phyloP scores from a whole-genome alignment of 257 asterid species.

The Solanum megistacrolobum region DNA sequence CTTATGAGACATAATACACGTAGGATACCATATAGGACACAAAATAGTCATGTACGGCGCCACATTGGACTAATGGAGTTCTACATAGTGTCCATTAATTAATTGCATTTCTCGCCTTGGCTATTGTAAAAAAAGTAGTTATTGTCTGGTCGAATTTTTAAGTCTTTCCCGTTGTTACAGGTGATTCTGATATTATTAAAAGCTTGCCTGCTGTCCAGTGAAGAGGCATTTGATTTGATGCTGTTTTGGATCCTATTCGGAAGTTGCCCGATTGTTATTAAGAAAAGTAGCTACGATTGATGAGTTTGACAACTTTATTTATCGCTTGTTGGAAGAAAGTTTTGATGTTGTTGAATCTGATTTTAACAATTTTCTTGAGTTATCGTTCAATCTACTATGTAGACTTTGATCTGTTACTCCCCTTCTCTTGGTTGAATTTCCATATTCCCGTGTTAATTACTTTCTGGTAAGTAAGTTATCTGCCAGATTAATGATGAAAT shows the following conservation, averaged over 20 bases:
- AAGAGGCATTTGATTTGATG: not conserved
- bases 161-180: constrained; percentile 1
- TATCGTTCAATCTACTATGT: not conserved
- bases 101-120: not conserved
- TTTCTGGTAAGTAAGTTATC: too few species aligned
- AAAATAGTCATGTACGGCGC: too few species aligned
- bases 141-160: not conserved
- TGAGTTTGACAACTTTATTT: not conserved
- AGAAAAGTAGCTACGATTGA: not conserved
- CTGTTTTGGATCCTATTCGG: not conserved
- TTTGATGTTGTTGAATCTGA: not conserved
- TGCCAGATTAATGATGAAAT: too few species aligned
- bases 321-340: not conserved
- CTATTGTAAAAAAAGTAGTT: not conserved
- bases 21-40: too few species aligned
- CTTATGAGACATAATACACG: too few species aligned
- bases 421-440: not conserved
- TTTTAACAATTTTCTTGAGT: not conserved
- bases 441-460: not conserved
- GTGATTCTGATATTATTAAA: constrained; percentile 63
- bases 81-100: not conserved
- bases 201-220: constrained; percentile 39
- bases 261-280: not conserved
- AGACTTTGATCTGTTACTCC: not conserved
- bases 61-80: too few species aligned